Evolutionary conservation across 345 rosid species (phyloP).

Genomic region (Citrus trifoliata): DNA sequence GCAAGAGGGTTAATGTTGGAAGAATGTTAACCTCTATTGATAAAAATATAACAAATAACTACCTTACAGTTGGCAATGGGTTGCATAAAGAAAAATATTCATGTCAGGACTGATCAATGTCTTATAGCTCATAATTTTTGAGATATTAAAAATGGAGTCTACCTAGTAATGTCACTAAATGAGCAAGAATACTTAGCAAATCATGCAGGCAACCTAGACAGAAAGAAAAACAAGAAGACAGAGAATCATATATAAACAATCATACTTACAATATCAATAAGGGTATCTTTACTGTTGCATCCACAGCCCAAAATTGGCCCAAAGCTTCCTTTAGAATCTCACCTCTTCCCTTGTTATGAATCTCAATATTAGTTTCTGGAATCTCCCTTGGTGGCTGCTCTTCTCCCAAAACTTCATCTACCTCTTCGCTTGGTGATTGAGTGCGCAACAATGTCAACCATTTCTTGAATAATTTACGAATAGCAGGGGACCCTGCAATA

Average conservation of each 20-base stretch:
- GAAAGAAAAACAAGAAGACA: background rate
- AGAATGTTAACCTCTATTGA: background rate
- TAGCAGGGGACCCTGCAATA: constrained; percentile 60
- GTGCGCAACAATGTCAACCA: constrained; percentile 67
- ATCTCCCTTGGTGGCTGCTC: constrained; percentile 35
- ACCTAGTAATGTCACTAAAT: background rate
- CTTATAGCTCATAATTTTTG: background rate
- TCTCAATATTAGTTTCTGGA: constrained; percentile 26
- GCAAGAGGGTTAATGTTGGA: background rate
- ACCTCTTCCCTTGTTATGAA: constrained; percentile 27
- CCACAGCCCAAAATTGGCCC: constrained; percentile 63
- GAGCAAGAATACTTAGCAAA: background rate
- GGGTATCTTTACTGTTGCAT: constrained; percentile 68
- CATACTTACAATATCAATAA: constrained; percentile 72
- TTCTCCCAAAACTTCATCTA: constrained; percentile 50
- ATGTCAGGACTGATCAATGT: background rate
- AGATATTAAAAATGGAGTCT: background rate
- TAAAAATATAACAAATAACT: background rate
- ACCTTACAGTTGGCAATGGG: background rate
- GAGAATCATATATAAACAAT: background rate
- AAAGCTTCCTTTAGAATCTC: constrained; percentile 41
- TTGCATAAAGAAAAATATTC: background rate
- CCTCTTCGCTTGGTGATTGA: constrained; percentile 48
- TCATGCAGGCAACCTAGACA: background rate
- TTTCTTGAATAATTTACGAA: constrained; percentile 71